Evolutionary conservation across 352 stramenopile genomes (phyloP), one percentile per base, ranked within the genome.

Genomic region (Pythium dissotocum): DNA sequence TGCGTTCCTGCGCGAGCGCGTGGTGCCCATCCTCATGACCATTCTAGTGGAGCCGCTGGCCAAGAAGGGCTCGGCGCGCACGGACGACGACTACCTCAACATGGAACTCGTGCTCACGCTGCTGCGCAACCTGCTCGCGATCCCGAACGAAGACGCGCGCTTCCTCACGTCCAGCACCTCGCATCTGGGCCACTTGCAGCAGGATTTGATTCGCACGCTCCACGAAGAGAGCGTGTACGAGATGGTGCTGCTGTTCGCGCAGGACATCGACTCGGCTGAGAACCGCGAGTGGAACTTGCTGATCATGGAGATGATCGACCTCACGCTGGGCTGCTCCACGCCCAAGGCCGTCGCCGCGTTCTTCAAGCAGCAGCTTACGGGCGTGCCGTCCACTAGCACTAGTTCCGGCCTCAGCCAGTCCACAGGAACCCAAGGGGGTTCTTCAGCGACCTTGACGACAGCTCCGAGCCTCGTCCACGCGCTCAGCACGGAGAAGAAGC

Each of bases 41-140:
- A 91, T 94, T 58, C 72, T 97, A 1, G 82, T 94, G 48, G 86
- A 94, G 12, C 88, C 88, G 38, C 72, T 97, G 16, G 85, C 88
- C 4, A 73, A 78, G 26, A 84, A 87, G 71, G 83, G 87, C 1
- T 82, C 81, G 1, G 49, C 71, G 5, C 78, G 89, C 33, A 91
- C 77, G 3, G n/a, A 61, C 1, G 69, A 92, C 63, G 88, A 97
- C 69, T 95, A 88, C 56, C 67, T 95, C 3, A 90, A 81, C 38
- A 95, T 97, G 81, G 89, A 97, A 77, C 78, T 97, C 21, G 83
- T 95, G 67, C 79, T 97, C 35, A 97, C 83, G 54, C 65, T 97
- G n/a, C 70, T 95, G 21, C 79, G 88, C 2, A 97, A 97, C 55
- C 52, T 97, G 56, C 65, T 97, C 53, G 82, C 81, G 24, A 93